Evolutionary conservation across 2,329 filamentous ascomycete species (phyloP).

Genomic region (Penicillium hesseltinei): DNA sequence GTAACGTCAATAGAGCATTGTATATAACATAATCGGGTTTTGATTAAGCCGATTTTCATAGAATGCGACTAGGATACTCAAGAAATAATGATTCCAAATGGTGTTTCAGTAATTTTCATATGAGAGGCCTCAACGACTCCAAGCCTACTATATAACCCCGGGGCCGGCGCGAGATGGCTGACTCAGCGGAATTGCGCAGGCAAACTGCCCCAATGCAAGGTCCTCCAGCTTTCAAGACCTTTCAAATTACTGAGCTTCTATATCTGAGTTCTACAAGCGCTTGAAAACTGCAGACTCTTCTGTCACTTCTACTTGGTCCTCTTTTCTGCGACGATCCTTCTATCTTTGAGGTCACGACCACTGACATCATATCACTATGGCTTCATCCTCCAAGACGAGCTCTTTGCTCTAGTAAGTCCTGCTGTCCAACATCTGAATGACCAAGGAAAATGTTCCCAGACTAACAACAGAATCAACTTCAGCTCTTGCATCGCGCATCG

Average conservation of each 20-base stretch:
- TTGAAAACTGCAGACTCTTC: neutral
- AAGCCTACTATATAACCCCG: no score
- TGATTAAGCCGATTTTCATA: neutral
- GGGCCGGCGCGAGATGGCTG: neutral
- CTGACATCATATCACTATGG: conserved; percentile 50
- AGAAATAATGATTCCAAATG: no score
- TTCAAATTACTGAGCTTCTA: neutral
- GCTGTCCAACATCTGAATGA: neutral
- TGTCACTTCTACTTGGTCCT: neutral
- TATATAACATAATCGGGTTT: neutral
- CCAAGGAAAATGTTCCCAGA: neutral
- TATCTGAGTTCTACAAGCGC: neutral
- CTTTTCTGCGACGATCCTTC: neutral
- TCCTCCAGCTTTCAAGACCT: neutral
- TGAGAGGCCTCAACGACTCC: no score
- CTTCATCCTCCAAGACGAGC: conserved; percentile 68
- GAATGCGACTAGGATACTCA: no score
- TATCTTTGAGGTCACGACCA: neutral
- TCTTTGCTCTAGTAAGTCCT: conserved; percentile 69
- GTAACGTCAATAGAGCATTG: neutral
- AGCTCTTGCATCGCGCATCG: conserved; percentile 94
- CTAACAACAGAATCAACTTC: conserved; percentile 5
- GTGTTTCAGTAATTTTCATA: no score
- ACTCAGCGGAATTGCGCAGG: neutral
- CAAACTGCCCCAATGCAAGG: neutral